These are phyloP conservation scores for Globisporangium barbulae DNA, from an alignment of 352 stramenopile species.

Conservation along the genomic window DNA sequence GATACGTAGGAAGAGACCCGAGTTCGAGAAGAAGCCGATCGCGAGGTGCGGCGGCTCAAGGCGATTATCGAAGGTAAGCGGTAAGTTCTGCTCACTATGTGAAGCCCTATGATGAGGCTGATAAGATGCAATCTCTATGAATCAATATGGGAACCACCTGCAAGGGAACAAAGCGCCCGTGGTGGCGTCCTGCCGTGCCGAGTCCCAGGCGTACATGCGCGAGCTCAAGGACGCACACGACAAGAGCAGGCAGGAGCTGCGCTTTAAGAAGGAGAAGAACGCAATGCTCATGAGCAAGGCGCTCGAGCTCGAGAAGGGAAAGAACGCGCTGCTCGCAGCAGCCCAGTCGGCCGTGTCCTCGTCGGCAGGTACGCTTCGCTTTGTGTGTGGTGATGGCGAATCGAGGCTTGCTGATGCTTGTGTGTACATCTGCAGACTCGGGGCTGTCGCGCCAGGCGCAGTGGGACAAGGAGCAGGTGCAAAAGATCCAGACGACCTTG, in stretches of 20 bases:
- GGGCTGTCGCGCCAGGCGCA: slow-evolving; percentile 21
- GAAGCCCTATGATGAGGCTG: not conserved
- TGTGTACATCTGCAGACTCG: not conserved
- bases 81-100: not conserved
- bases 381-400: not conserved
- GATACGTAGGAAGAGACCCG: slow-evolving; percentile 61
- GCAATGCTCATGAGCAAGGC: slow-evolving; percentile 62
- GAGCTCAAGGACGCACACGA: slow-evolving; percentile 64
- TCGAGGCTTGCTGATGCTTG: not conserved
- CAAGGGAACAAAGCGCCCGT: slow-evolving; percentile 44
- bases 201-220: slow-evolving; percentile 61
- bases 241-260: slow-evolving; percentile 54
- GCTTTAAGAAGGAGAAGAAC: slow-evolving; percentile 77
- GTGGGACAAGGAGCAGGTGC: slow-evolving; percentile 71
- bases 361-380: not conserved
- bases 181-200: slow-evolving; percentile 47
- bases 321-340: slow-evolving; percentile 46
- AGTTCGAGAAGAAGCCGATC: slow-evolving; percentile 67
- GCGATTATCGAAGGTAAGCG: slow-evolving; percentile 47
- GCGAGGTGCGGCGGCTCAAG: slow-evolving; percentile 65
- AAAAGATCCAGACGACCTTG: slow-evolving; percentile 72
- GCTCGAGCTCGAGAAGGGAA: slow-evolving; percentile 67
- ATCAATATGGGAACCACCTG: not conserved
- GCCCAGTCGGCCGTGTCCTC: not conserved
- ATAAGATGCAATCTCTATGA: not conserved